Evolutionary conservation across 306 rosid species (phyloP).

Genomic region (cucumber (Cucumis sativus)): Cucumber_9930_V3 NC_026660.2:17929001-17929500

Average conservation of each 20-base stretch:
- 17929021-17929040: neutral
- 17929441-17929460: slow-evolving; percentile 12
- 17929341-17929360: slow-evolving; percentile 27
- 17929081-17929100: neutral
- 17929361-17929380: neutral
- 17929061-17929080: slow-evolving; percentile 10
- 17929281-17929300: slow-evolving; percentile 15
- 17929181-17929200: slow-evolving; percentile 90
- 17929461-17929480: neutral
- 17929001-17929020: slow-evolving; percentile 20
- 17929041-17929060: neutral
- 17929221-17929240: slow-evolving; percentile 83
- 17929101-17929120: slow-evolving; percentile 20
- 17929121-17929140: slow-evolving; percentile 77
- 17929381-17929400: neutral
- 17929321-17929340: slow-evolving; percentile 35
- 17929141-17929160: slow-evolving; percentile 76
- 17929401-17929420: neutral
- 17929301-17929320: slow-evolving; percentile 19
- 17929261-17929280: neutral
- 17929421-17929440: slow-evolving; percentile 6
- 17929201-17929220: slow-evolving; percentile 89
- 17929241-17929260: slow-evolving; percentile 25
- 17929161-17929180: slow-evolving; percentile 70
- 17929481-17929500: slow-evolving; percentile 19